These are phyloP conservation scores for Ceratocystis smalleyi DNA, from an alignment of 2,329 filamentous ascomycete genomes.

Conservation along the genomic window DNA sequence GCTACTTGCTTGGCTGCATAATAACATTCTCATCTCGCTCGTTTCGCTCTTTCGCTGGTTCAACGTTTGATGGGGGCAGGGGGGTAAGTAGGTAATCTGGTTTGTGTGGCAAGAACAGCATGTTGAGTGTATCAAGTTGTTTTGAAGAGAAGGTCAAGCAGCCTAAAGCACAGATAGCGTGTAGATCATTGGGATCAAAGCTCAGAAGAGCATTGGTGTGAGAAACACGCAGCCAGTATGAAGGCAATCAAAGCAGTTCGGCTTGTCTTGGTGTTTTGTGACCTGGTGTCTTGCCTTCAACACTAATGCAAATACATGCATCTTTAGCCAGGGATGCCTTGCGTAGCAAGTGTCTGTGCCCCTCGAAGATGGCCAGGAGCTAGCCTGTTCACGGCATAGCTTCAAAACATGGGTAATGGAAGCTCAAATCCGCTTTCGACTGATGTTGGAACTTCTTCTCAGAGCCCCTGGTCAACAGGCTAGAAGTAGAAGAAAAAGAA, in stretches of 20 bases:
- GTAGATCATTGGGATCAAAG: constrained; percentile 3
- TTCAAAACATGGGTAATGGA: neutral
- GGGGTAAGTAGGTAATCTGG: neutral
- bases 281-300: neutral
- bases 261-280: neutral
- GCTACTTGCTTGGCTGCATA: neutral
- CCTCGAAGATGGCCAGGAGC: neutral
- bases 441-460: constrained; percentile 2
- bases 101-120: neutral
- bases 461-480: neutral
- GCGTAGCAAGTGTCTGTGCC: neutral
- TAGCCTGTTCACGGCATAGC: neutral
- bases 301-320: neutral
- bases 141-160: neutral
- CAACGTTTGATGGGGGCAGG: neutral
- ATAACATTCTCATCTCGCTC: neutral
- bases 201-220: neutral
- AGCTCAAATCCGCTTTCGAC: neutral
- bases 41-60: neutral
- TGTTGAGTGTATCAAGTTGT: neutral
- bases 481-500: neutral
- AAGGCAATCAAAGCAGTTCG: neutral
- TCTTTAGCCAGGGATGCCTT: neutral
- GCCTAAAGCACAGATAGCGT: neutral
- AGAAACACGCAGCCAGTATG: neutral